A percentile compares a stretch with the other conserved stretches of the same genome.
Conservation (phyloP, 2,329 filamentous ascomycete genomes). For the Sarocladiaceae sp. region DNA sequence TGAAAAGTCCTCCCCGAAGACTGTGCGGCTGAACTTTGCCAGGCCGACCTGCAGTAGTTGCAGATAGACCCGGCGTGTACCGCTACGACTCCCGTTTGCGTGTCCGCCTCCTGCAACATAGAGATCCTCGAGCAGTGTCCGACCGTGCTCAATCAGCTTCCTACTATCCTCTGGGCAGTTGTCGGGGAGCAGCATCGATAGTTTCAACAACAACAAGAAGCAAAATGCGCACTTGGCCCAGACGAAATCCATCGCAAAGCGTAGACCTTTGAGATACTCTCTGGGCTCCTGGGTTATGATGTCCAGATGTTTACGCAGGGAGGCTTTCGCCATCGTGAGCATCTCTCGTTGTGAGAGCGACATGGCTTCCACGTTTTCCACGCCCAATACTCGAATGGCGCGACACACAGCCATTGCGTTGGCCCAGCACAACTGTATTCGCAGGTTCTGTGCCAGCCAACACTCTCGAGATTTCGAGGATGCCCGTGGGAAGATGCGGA, state of each 20-base stretch:
- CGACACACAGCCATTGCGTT: constrained; percentile 48
- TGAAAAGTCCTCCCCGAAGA: constrained; percentile 7
- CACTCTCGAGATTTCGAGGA: constrained; percentile 22
- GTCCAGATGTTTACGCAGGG: constrained; percentile 45
- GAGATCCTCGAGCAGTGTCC: constrained; percentile 20
- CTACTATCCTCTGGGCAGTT: constrained; percentile 14
- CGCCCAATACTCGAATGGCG: constrained; percentile 35
- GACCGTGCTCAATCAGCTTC: constrained; percentile 16
- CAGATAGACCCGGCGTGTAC: constrained; percentile 26
- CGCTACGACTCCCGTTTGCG: constrained; percentile 22
- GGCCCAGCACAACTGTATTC: constrained; percentile 50
- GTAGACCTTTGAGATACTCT: constrained; percentile 45
- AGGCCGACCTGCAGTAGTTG: constrained; percentile 20
- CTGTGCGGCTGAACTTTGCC: constrained; percentile 18
- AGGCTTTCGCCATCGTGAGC: constrained; percentile 44
- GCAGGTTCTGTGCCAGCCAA: constrained; percentile 39
- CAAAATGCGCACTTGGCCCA: constrained; percentile 56
- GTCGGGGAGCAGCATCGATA: constrained; percentile 44
- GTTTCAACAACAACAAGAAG: constrained; percentile 49
- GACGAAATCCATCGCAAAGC: constrained; percentile 53
- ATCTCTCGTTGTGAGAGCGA: constrained; percentile 41
- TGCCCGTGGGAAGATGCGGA: constrained; percentile 18
- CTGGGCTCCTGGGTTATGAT: constrained; percentile 40
- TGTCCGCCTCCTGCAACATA: constrained; percentile 13
- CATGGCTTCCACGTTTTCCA: constrained; percentile 36